A percentile compares a stretch with the other conserved stretches of the same genome.
phyloP scores from a whole-genome alignment of 129 eudicot species.

The Pittosporum tobira region DNA sequence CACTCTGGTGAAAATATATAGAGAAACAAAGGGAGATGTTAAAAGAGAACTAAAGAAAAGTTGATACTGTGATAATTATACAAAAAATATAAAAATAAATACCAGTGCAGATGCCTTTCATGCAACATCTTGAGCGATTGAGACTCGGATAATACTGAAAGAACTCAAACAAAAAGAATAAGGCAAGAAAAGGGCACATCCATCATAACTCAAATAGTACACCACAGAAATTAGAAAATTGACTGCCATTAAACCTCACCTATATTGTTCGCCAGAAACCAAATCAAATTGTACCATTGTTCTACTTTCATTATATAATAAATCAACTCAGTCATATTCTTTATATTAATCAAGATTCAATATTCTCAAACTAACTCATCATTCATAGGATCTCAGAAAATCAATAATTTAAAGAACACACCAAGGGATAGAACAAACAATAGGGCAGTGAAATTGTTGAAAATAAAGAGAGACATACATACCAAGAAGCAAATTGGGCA shows the following conservation, averaged over 20 bases:
- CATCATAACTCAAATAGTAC: constrained; percentile 5
- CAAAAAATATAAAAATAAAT: background rate
- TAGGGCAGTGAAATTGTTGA: background rate
- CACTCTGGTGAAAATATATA: constrained; percentile 49
- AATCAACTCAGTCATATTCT: too few species aligned
- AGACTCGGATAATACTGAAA: constrained; percentile 93
- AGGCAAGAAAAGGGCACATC: background rate
- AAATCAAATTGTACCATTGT: background rate
- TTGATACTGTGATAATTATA: background rate
- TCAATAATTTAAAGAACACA: too few species aligned
- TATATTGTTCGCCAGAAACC: background rate
- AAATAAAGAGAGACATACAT: constrained; percentile 9
- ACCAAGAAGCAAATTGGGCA: constrained; percentile 99
- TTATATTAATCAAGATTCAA: too few species aligned
- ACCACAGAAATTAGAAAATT: background rate
- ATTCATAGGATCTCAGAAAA: too few species aligned
- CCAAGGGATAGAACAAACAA: background rate
- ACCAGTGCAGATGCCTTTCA: constrained; percentile 98
- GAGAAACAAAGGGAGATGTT: background rate
- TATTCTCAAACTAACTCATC: too few species aligned
- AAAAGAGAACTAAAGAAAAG: background rate
- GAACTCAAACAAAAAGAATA: background rate
- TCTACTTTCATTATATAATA: background rate
- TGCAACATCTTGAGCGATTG: constrained; percentile 93
- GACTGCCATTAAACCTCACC: background rate